Conservation (phyloP, 495 filamentous ascomycete species). For the Aspergillus bertholletiae region DNA sequence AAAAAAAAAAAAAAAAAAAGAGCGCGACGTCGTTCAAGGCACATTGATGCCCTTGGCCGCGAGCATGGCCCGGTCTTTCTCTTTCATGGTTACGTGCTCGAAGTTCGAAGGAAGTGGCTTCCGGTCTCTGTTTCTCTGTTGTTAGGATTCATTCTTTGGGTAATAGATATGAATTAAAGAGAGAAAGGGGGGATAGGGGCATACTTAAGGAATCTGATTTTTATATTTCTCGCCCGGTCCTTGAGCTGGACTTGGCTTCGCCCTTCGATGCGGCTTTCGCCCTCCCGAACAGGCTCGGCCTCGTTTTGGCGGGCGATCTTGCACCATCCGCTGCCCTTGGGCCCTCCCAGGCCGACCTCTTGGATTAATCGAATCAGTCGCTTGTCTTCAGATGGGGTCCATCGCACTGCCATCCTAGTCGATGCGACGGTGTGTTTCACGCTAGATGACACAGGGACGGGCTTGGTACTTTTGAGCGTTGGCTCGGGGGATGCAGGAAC, state of each 20-base stretch:
- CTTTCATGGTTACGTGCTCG: conserved; percentile 15
- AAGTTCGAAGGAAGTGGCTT: conserved; percentile 8
- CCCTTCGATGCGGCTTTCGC: conserved; percentile 44
- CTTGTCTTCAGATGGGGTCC: conserved; percentile 24
- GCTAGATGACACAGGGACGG: not conserved
- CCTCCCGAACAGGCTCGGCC: conserved; percentile 13
- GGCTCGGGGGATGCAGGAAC: not conserved
- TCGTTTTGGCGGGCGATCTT: conserved; percentile 26
- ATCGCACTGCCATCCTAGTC: conserved; percentile 1
- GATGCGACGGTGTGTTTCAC: not conserved
- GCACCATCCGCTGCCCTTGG: conserved; percentile 22
- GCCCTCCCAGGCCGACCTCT: not conserved
- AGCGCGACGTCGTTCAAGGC: not conserved
- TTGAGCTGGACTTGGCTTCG: conserved; percentile 77
- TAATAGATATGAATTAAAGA: too few relatives aligned
- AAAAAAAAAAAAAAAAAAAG: too few relatives aligned
- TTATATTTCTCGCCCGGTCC: conserved; percentile 77
- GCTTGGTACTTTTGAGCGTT: not conserved
- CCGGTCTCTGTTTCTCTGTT: not conserved
- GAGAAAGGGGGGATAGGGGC: not conserved
- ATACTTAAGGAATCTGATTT: conserved; percentile 19
- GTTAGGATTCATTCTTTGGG: conserved; percentile 1
- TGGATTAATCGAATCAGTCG: conserved; percentile 26
- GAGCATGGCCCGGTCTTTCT: conserved; percentile 7
- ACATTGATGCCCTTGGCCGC: not conserved